These are phyloP conservation scores for Gossypium schwendimanii DNA, from an alignment of 441 rosid genomes.

Conservation along the genomic window DNA sequence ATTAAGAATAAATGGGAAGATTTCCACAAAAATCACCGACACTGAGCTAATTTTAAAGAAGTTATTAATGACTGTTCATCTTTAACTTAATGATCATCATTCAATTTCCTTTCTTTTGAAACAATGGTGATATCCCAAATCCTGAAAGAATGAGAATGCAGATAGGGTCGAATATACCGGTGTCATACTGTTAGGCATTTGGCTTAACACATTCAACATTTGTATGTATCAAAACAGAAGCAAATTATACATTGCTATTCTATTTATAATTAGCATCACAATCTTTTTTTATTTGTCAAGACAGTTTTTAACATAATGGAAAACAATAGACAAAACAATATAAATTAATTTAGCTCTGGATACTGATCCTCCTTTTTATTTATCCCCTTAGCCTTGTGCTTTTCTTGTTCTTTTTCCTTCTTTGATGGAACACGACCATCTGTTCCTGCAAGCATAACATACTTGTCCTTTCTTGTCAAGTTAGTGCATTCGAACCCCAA, in stretches of 20 bases:
- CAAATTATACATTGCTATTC: slow-evolving; percentile 7
- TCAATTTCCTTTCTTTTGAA: no score
- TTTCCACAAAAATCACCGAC: neutral
- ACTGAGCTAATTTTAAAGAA: neutral
- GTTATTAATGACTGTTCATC: no score
- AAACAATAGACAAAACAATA: slow-evolving; percentile 17
- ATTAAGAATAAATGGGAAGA: neutral
- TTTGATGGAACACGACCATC: slow-evolving; percentile 71
- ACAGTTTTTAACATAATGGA: slow-evolving; percentile 1
- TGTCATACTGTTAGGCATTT: neutral
- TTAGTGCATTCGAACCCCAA: slow-evolving; percentile 85
- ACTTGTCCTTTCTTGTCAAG: slow-evolving; percentile 86
- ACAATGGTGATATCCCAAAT: neutral
- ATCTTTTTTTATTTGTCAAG: slow-evolving; percentile 16
- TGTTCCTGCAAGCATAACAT: slow-evolving; percentile 74
- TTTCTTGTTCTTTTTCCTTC: slow-evolving; percentile 31
- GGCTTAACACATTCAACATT: neutral
- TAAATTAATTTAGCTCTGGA: neutral
- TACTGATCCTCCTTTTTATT: neutral
- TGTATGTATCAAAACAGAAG: neutral
- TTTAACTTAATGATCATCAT: no score
- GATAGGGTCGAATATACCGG: neutral
- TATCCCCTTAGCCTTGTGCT: neutral
- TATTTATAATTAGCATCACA: slow-evolving; percentile 14
- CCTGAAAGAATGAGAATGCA: slow-evolving; percentile 2